phyloP scores from a whole-genome alignment of 2,329 filamentous ascomycete genomes.

The Zasmidium angulare region DNA sequence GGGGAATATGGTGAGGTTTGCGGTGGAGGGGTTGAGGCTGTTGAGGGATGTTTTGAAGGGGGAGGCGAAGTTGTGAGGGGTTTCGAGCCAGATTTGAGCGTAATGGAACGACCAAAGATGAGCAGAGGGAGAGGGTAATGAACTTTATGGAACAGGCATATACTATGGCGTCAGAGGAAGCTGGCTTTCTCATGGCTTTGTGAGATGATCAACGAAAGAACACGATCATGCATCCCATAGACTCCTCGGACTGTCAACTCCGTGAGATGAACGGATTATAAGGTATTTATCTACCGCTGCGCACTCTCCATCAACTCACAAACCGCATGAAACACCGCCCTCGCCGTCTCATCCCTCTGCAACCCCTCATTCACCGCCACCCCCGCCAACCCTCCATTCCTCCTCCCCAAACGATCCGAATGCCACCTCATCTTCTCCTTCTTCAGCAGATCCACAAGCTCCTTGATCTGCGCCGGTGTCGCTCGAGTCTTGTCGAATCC shows the following conservation, averaged over 20 bases:
- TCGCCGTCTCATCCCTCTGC: conserved; percentile 30
- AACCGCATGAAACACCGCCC: conserved; percentile 36
- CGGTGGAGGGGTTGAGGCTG: conserved; percentile 56
- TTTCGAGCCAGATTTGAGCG: no score
- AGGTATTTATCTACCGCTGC: no score
- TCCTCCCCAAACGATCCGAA: conserved; percentile 31
- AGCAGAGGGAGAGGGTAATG: no score
- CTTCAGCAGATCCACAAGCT: conserved; percentile 32
- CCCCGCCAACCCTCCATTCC: conserved; percentile 24
- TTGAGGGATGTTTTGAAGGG: conserved; percentile 57
- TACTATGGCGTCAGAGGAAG: no score
- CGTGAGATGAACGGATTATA: no score
- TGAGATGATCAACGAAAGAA: no score
- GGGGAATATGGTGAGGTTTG: conserved; percentile 64
- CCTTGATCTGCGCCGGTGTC: conserved; percentile 23
- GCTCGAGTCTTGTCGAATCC: conserved; percentile 26
- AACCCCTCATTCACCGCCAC: conserved; percentile 25
- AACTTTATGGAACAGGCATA: no score
- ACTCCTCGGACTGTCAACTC: no score
- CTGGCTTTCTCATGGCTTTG: no score
- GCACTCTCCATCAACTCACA: conserved; percentile 33
- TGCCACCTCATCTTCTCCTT: conserved; percentile 36
- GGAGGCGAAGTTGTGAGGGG: conserved; percentile 25
- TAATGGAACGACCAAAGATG: no score
- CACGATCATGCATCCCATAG: no score